phyloP scores from a whole-genome alignment of 306 rosid genomes.

The Gynostemma pentaphyllum region DNA sequence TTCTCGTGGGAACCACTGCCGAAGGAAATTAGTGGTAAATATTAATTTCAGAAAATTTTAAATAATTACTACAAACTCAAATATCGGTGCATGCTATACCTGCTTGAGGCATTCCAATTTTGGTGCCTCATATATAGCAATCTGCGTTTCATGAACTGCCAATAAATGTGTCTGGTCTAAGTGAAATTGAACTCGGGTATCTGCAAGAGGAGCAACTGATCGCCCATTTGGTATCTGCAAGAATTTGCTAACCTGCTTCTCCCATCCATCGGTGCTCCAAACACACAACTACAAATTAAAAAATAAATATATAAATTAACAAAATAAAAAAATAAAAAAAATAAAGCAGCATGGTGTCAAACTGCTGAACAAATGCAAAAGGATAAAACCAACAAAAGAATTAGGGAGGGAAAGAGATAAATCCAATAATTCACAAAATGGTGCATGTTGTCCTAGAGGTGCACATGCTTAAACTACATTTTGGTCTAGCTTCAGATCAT shows the following conservation, averaged over 20 bases:
- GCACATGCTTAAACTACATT: not conserved
- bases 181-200: constrained; percentile 93
- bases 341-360: not conserved
- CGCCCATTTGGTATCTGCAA: constrained; percentile 68
- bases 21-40: constrained; percentile 13
- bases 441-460: not conserved
- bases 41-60: not conserved
- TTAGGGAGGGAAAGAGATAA: not conserved
- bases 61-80: too few relatives aligned
- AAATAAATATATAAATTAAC: not conserved
- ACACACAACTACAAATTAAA: constrained; percentile 63
- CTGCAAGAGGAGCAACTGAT: constrained; percentile 59
- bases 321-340: not conserved
- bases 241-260: constrained; percentile 61
- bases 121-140: constrained; percentile 86
- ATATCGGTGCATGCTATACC: constrained; percentile 42
- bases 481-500: too few relatives aligned
- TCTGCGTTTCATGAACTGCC: constrained; percentile 93
- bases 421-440: not conserved
- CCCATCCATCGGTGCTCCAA: constrained; percentile 98
- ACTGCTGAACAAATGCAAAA: not conserved
- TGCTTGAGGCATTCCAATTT: constrained; percentile 83
- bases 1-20: constrained; percentile 64
- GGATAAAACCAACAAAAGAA: not conserved
- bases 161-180: constrained; percentile 77